Evolutionary conservation across 2,329 filamentous ascomycete species (phyloP), one percentile per base, ranked within the genome.

Genomic region (Fusarium hainanense): DNA sequence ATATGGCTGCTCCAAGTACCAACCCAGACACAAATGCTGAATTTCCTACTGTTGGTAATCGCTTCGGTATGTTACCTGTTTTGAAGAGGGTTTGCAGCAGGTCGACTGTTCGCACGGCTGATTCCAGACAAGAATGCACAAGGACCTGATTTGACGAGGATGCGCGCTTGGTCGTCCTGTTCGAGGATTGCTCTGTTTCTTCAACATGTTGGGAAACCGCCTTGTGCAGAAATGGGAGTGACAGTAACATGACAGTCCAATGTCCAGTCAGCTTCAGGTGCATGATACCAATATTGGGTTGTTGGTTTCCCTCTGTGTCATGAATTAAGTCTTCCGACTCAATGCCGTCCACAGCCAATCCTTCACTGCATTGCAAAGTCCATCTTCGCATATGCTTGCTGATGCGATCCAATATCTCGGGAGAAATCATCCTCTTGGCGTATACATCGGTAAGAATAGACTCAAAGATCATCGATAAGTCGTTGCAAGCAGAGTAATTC

Each of bases 41-140:
- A 50, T 84, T 85, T 7, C 84, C 81, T 1, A 84, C 68, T 18
- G 84, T 83, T 0, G 83, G 83, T 6, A 84, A 69, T 2, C 82
- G 76, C 30, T 80, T 81, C 0, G 83, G 82, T 1, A 83, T 74
- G 4, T 75, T 71, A 3, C 75, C 62, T 3, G 76, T 77, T 2
- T 69, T 70, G 6, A 79, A 64, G 2, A 85, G 76, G 2, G 74
- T 75, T 14, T 81, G 77, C 1, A 82, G 71, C 1, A 84, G 75
- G 7, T 82, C 79, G 4, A 84, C 75, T 0, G 77, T 76, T 11
- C 76, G 69, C 0, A 80, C 73, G 10, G 78, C 78, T 6, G 78
- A 80, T 57, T 80, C 77, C 1, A 80, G 72, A 23, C 78, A 80
- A 1, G 78, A 78, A 50, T 77, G 71, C 1, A 78, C 72, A 3